Evolutionary conservation across 2,329 filamentous ascomycete species (phyloP), one percentile per base, ranked within the genome.

Genomic region (Clonostachys chloroleuca): DNA sequence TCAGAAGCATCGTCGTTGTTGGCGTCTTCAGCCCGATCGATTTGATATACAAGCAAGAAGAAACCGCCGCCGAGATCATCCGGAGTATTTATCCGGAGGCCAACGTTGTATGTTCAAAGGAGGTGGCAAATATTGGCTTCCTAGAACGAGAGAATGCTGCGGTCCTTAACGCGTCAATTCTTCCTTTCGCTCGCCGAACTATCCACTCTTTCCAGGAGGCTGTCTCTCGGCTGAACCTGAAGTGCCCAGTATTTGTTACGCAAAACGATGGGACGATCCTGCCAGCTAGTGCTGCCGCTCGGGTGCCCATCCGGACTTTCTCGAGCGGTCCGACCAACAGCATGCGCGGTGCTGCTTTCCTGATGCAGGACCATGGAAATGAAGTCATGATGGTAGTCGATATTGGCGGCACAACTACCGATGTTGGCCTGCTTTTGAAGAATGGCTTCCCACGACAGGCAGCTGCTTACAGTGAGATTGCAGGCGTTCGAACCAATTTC

Each of bases 401-500:
- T 54, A 78, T 87, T 46, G 83, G 83, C 1, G 83, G 83, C 4
- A 87, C 83, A 0, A 86, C 83, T 0, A 78, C 81, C 0, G 83
- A 86, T 53, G 78, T 84, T 12, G 81, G 83, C 0, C 61, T 84
- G 1, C 59, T 87, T 5, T 69, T 82, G 7, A 69, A 75, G 0
- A 84, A 77, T 43, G 83, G 83, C 0, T 83, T 86, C 44, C 84
- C 83, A 1, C 70, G 81, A 35, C 79, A 84, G 57, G 75, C 80
- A 43, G 77, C 81, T 6, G 80, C 81, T 0, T 85, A 81, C 51
- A 82, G 77, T 35, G 75, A 83, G 34, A 65, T 86, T 4, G 78
- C 77, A 0, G 83, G 83, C 0, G 78, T 87, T 2, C 70, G 80
- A 8, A 81, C 81, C 65, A 85, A 86, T 55, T 78, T 78, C 56